Conservation (phyloP, 148 eudicot species). For the Chenopodium quinoa region DNA sequence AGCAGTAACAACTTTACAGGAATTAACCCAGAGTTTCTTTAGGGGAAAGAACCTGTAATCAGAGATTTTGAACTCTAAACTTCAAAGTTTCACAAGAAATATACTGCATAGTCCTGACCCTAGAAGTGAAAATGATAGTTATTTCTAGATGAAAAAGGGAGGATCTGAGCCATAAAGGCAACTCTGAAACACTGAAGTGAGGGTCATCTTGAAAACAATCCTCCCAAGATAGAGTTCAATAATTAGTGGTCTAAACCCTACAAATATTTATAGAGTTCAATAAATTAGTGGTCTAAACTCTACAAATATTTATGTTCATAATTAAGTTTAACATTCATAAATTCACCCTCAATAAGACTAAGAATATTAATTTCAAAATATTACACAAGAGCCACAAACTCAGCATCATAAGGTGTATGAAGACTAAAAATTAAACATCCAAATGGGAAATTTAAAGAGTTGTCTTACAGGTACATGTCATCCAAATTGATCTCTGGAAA, state of each 20-base stretch:
- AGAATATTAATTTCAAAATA: background rate
- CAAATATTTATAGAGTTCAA: background rate
- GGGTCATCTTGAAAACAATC: background rate
- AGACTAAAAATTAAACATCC: background rate
- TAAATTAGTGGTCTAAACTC: background rate
- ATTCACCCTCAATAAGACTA: background rate
- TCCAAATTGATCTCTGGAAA: constrained; percentile 67
- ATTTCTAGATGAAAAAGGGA: background rate
- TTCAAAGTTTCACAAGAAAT: background rate
- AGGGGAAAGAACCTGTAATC: background rate
- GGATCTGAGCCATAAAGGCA: background rate
- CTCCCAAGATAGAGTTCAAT: too few species aligned
- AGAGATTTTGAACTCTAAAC: background rate
- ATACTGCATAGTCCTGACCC: background rate
- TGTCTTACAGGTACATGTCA: constrained; percentile 65
- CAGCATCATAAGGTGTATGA: background rate
- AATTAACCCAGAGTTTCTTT: background rate
- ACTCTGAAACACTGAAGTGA: background rate
- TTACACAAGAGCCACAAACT: background rate
- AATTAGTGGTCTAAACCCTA: background rate
- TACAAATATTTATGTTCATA: background rate
- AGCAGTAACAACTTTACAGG: background rate
- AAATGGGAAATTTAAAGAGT: background rate
- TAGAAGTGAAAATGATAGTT: background rate
- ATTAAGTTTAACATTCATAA: background rate